Percentiles rank a stretch among this genome's conserved stretches.
Conservation (phyloP, 306 rosid genomes). For the Lablab purpureus region DNA sequence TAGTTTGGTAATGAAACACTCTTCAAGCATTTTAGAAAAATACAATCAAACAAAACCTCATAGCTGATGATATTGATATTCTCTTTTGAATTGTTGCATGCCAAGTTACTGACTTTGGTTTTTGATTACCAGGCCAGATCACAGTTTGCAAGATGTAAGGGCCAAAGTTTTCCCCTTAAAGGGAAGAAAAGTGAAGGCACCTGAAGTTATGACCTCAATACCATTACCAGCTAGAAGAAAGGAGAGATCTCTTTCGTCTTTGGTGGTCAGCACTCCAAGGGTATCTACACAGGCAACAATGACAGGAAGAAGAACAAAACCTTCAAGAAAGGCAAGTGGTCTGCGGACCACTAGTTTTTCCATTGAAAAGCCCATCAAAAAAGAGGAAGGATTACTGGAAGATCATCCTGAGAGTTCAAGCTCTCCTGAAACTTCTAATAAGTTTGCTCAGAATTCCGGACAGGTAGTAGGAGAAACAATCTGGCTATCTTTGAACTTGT, state of each 20-base stretch:
- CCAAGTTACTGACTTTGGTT: conserved; percentile 40
- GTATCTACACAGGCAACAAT: conserved; percentile 71
- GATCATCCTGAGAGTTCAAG: conserved; percentile 69
- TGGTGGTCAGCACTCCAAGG: conserved; percentile 92
- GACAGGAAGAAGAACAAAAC: conserved; percentile 88
- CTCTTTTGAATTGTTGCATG: conserved; percentile 33
- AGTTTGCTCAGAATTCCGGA: conserved; percentile 58
- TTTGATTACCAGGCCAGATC: conserved; percentile 85
- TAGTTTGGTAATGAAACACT: conserved; percentile 40
- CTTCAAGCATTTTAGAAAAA: not conserved
- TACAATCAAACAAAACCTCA: not conserved
- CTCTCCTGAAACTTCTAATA: conserved; percentile 70
- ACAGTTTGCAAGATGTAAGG: conserved; percentile 85
- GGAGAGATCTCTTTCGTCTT: conserved; percentile 94
- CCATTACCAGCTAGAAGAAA: conserved; percentile 82
- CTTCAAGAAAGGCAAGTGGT: conserved; percentile 76
- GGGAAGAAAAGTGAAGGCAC: conserved; percentile 68
- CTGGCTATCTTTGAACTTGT: conserved; percentile 32
- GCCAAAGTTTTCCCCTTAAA: conserved; percentile 82
- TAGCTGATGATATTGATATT: conserved; percentile 12
- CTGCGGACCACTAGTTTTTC: conserved; percentile 68
- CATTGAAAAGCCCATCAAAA: conserved; percentile 60
- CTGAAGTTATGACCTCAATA: conserved; percentile 64
- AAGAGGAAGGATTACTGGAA: conserved; percentile 69
- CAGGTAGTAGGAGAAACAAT: conserved; percentile 64